These are phyloP conservation scores for Chytridium lagenaria DNA, from an alignment of 371 early-diverging fungal genomes.

Conservation along the genomic window DNA sequence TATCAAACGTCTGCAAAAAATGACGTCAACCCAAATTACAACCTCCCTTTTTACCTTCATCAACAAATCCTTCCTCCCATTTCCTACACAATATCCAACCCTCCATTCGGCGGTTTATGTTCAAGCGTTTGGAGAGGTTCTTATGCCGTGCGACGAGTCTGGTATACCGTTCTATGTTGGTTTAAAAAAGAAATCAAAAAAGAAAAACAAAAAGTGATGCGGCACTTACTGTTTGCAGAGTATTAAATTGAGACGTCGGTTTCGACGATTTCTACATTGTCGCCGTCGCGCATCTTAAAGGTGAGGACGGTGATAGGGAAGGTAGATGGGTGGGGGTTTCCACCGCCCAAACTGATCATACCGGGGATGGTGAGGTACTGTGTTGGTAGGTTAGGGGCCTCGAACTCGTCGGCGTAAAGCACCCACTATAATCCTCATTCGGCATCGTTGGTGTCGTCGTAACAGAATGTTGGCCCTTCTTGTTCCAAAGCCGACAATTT, in stretches of 20 bases:
- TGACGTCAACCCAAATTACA: slow-evolving; percentile 9
- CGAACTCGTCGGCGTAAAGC: no score
- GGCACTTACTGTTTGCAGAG: no score
- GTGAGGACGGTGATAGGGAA: slow-evolving; percentile 74
- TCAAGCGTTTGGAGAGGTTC: slow-evolving; percentile 65
- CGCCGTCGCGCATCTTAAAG: slow-evolving; percentile 68
- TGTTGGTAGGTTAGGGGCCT: neutral
- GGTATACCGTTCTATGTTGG: slow-evolving; percentile 60
- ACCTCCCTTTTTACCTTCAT: slow-evolving; percentile 59
- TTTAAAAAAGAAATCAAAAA: slow-evolving; percentile 13
- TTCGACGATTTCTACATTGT: slow-evolving; percentile 46
- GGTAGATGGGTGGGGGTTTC: slow-evolving; percentile 67
- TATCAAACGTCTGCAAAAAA: slow-evolving; percentile 73
- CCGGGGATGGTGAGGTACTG: slow-evolving; percentile 45
- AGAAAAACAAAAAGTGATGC: no score
- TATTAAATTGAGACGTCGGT: slow-evolving; percentile 55
- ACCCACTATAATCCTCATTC: no score
- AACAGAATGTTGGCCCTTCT: no score
- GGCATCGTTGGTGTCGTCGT: no score
- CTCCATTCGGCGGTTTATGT: slow-evolving; percentile 59
- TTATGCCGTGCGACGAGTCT: slow-evolving; percentile 68
- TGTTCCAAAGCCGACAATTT: no score
- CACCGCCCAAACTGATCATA: slow-evolving; percentile 67
- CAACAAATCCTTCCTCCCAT: slow-evolving; percentile 78
- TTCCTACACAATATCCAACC: slow-evolving; percentile 67